phyloP scores from a whole-genome alignment of 1,139 yeast genomes.

The Yamadazyma membranifaciens region DNA sequence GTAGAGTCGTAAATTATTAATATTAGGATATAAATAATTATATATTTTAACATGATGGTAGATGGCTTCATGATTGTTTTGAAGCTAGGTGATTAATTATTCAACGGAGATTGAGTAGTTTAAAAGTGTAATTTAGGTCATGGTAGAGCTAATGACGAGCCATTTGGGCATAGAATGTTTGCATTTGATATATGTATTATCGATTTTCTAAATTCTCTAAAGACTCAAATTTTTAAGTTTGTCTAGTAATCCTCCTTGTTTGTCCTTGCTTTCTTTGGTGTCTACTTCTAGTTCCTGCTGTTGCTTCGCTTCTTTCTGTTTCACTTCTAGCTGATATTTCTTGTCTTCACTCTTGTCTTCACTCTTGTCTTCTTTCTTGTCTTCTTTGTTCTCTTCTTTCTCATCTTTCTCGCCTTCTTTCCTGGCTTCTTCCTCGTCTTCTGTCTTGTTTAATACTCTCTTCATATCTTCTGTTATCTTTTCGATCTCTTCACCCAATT shows the following conservation, averaged over 20 bases:
- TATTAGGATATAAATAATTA: too few relatives aligned
- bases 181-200: slow-evolving; percentile 4
- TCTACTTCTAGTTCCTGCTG: too few relatives aligned
- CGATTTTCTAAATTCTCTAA: neutral
- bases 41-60: too few relatives aligned
- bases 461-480: slow-evolving; percentile 12
- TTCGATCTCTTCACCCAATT: slow-evolving; percentile 15
- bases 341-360: neutral
- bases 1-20: neutral
- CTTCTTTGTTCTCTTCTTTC: neutral
- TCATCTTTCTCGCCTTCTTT: slow-evolving; percentile 4
- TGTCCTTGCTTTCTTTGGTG: too few relatives aligned
- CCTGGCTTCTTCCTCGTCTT: slow-evolving; percentile 5
- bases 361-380: neutral
- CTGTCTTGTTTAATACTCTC: neutral
- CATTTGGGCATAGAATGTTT: too few relatives aligned
- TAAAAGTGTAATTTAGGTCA: too few relatives aligned
- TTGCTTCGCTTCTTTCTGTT: too few relatives aligned
- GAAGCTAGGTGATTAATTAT: too few relatives aligned
- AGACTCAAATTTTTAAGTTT: slow-evolving; percentile 5
- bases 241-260: slow-evolving; percentile 1
- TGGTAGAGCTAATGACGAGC: too few relatives aligned
- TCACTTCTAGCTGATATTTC: too few relatives aligned
- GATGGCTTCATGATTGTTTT: too few relatives aligned
- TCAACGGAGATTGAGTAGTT: too few relatives aligned